Percentiles rank a stretch among this genome's conserved stretches.
Evolutionary conservation across 2,329 filamentous ascomycete genomes (phyloP).

Genomic region (Colletotrichum agaves): DNA sequence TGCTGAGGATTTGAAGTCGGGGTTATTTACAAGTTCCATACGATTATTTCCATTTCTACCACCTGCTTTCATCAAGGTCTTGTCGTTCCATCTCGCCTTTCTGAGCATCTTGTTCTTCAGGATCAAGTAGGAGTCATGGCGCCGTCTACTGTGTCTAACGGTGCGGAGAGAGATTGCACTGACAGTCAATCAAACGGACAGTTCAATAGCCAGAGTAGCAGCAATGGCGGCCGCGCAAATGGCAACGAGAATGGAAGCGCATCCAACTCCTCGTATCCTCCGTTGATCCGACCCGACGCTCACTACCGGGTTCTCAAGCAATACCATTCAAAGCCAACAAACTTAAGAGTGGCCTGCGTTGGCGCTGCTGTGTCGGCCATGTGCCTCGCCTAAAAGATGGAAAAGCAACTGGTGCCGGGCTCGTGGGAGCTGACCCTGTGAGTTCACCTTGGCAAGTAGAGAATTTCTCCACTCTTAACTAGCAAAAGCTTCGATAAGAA

Average conservation of each 20-base stretch:
- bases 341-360: constrained; percentile 46
- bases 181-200: constrained; percentile 11
- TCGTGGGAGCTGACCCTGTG: constrained; percentile 45
- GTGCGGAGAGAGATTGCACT: constrained; percentile 13
- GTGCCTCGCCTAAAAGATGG: constrained; percentile 46
- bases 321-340: constrained; percentile 50
- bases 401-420: constrained; percentile 43
- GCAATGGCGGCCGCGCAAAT: background rate
- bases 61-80: too few relatives aligned
- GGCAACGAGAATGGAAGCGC: constrained; percentile 22
- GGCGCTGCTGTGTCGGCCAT: constrained; percentile 46
- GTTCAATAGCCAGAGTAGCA: background rate
- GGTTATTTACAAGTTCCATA: too few relatives aligned
- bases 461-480: background rate
- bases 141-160: constrained; percentile 24
- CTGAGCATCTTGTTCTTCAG: background rate
- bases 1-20: too few relatives aligned
- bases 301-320: constrained; percentile 46
- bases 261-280: constrained; percentile 43
- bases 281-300: constrained; percentile 37
- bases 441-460: background rate
- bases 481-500: constrained; percentile 46
- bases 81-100: too few relatives aligned
- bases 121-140: constrained; percentile 11
- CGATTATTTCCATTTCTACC: too few relatives aligned